Percentiles rank a stretch among this genome's conserved stretches.
These are phyloP conservation scores for Lipomyces sp. DNA, from an alignment of 805 yeast species.

Conservation along the genomic window DNA sequence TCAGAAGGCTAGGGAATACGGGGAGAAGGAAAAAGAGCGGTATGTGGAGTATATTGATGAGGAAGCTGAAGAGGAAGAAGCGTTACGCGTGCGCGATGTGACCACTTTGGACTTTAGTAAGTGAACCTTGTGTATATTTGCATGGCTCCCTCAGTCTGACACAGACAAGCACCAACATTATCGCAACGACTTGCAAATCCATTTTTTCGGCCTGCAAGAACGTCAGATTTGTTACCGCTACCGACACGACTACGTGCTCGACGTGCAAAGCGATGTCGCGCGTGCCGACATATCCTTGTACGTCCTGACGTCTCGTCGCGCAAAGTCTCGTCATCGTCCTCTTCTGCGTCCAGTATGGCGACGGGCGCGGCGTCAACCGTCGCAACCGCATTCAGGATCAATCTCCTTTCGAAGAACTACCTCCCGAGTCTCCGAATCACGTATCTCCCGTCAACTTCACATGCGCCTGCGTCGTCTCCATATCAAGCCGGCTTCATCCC, in stretches of 20 bases:
- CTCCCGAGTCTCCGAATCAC: slow-evolving; percentile 31
- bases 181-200: slow-evolving; percentile 17
- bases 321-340: slow-evolving; percentile 5
- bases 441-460: slow-evolving; percentile 11
- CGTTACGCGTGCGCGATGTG: slow-evolving; percentile 6
- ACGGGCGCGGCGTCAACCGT: slow-evolving; percentile 14
- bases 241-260: slow-evolving; percentile 42
- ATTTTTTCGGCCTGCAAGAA: neutral
- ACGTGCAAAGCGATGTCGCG: slow-evolving; percentile 42
- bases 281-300: slow-evolving; percentile 44
- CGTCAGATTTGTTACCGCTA: slow-evolving; percentile 37
- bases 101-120: neutral
- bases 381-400: slow-evolving; percentile 28
- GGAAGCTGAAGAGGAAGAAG: slow-evolving; percentile 16
- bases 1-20: slow-evolving; percentile 18
- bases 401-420: slow-evolving; percentile 22
- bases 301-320: slow-evolving; percentile 42
- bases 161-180: slow-evolving; percentile 8
- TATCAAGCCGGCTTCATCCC: slow-evolving; percentile 20
- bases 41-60: neutral
- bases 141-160: neutral
- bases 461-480: neutral
- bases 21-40: slow-evolving; percentile 11
- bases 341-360: neutral
- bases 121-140: neutral